phyloP scores from a whole-genome alignment of 2,329 filamentous ascomycete genomes.

The Monosporascus ibericus region DNA sequence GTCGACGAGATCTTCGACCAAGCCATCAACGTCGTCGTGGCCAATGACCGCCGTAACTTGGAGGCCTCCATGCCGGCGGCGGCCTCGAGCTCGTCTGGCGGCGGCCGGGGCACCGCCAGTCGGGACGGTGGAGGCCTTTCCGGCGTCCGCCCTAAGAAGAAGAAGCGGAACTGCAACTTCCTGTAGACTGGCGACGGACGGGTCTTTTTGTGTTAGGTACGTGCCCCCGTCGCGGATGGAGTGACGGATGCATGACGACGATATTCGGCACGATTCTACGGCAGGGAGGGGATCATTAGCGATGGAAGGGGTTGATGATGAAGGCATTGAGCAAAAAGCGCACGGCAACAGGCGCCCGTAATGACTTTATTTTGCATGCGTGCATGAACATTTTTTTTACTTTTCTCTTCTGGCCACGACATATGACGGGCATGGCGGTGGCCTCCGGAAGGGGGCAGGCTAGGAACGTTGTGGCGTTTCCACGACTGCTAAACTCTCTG shows the following conservation, averaged over 20 bases:
- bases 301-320: not conserved
- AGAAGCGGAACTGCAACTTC: slow-evolving; percentile 78
- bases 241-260: not conserved
- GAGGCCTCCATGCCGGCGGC: slow-evolving; percentile 40
- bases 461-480: not conserved
- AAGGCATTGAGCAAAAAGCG: not conserved
- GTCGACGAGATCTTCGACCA: slow-evolving; percentile 95
- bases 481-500: not conserved
- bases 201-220: not conserved
- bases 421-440: not conserved
- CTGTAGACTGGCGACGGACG: slow-evolving; percentile 45
- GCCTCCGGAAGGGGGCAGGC: not conserved
- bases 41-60: slow-evolving; percentile 64
- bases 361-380: slow-evolving; percentile 3
- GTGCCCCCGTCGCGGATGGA: no score
- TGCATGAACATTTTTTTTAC: not conserved
- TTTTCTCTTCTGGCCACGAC: not conserved
- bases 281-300: slow-evolving; percentile 1
- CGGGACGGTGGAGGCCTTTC: slow-evolving; percentile 33
- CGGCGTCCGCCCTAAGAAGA: slow-evolving; percentile 57
- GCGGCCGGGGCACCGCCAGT: slow-evolving; percentile 21
- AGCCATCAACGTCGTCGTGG: slow-evolving; percentile 84
- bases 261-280: not conserved
- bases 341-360: not conserved
- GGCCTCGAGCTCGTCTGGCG: slow-evolving; percentile 24